A percentile compares a stretch with the other conserved stretches of the same genome.
These are phyloP conservation scores for Graphilbum fragrans DNA, from an alignment of 2,329 filamentous ascomycete genomes.

Conservation along the genomic window DNA sequence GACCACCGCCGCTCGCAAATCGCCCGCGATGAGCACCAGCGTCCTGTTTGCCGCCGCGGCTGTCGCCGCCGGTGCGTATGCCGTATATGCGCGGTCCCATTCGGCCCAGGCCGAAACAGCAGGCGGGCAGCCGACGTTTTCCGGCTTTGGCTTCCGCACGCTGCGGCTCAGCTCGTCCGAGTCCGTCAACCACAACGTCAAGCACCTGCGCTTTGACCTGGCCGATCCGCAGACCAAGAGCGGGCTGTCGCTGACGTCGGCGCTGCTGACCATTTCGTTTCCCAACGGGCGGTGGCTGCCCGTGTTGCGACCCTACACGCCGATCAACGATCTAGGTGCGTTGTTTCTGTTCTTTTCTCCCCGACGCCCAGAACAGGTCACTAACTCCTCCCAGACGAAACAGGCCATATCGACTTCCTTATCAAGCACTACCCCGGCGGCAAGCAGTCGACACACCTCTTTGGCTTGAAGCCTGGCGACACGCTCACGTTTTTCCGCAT, in stretches of 20 bases:
- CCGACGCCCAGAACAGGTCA: too few species aligned
- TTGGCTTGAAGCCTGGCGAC: slow-evolving; percentile 51
- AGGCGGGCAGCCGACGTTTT: slow-evolving; percentile 8
- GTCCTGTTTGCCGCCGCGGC: slow-evolving; percentile 6
- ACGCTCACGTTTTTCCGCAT: slow-evolving; percentile 46
- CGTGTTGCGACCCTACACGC: slow-evolving; percentile 54
- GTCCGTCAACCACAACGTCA: slow-evolving; percentile 45
- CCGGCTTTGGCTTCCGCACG: slow-evolving; percentile 25
- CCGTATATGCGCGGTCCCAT: slow-evolving; percentile 4
- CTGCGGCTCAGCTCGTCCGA: slow-evolving; percentile 38
- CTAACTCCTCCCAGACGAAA: slow-evolving; percentile 33
- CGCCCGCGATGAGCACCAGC: slow-evolving; percentile 5
- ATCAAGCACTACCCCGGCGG: slow-evolving; percentile 59
- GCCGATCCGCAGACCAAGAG: slow-evolving; percentile 31
- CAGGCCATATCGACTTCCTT: slow-evolving; percentile 49
- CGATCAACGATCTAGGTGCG: slow-evolving; percentile 40
- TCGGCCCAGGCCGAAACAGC: slow-evolving; percentile 6
- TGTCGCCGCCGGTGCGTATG: slow-evolving; percentile 10
- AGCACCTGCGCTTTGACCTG: slow-evolving; percentile 42
- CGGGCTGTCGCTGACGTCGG: slow-evolving; percentile 38
- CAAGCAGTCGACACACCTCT: slow-evolving; percentile 52
- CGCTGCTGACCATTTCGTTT: slow-evolving; percentile 48
- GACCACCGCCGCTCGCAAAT: too few species aligned
- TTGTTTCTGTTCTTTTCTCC: too few species aligned
- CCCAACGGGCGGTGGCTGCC: slow-evolving; percentile 46